Evolutionary conservation across 202 grass and related monocot genomes (phyloP).

Genomic region (Eragrostis tef): DNA sequence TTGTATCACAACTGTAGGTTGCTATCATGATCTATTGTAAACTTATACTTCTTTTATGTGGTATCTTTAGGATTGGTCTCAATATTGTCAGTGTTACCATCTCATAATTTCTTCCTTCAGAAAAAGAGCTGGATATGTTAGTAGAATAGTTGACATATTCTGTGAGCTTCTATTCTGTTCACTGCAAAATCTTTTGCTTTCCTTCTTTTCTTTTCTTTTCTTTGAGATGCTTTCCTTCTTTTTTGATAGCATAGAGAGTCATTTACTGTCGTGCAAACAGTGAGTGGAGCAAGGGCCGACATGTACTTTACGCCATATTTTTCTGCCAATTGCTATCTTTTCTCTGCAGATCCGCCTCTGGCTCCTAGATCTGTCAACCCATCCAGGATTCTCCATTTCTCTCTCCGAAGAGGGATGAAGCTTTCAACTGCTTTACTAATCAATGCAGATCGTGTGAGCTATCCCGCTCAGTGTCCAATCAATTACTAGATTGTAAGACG

Average conservation of each 20-base stretch:
- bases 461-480: not conserved
- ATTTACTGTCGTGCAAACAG: too few relatives aligned
- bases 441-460: not conserved
- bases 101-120: not conserved
- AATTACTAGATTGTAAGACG: too few relatives aligned
- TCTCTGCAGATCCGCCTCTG: too few relatives aligned
- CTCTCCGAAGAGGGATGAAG: not conserved
- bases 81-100: not conserved
- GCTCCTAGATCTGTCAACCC: not conserved
- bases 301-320: too few relatives aligned
- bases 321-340: too few relatives aligned
- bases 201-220: too few relatives aligned
- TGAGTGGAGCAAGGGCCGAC: too few relatives aligned
- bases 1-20: not conserved
- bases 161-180: not conserved
- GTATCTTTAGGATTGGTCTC: not conserved
- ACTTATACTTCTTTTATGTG: slow-evolving; percentile 6
- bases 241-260: too few relatives aligned
- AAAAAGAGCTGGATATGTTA: not conserved
- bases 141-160: not conserved
- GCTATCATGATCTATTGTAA: slow-evolving; percentile 15
- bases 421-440: not conserved
- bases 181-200: too few relatives aligned
- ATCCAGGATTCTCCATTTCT: too few relatives aligned
- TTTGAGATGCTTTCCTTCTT: too few relatives aligned